Conservation (phyloP, 805 yeast species). For the Kodamaea sagamina region DNA sequence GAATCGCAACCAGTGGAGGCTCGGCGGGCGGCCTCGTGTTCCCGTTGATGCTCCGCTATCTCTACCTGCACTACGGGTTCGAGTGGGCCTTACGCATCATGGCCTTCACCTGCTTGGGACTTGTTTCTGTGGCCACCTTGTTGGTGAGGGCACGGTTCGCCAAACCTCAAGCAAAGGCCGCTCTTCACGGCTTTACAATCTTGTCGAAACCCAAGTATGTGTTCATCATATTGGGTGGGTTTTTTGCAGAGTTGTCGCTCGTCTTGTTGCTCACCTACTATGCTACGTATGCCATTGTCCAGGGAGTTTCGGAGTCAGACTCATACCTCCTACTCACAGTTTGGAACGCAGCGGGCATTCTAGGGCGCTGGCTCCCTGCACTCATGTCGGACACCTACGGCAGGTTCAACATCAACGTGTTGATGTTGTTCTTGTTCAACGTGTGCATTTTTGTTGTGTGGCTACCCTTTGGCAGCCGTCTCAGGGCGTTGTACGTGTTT, state of each 20-base stretch:
- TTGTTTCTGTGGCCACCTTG: conserved; percentile 25
- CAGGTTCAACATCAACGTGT: conserved; percentile 32
- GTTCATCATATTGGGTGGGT: conserved; percentile 32
- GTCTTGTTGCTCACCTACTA: conserved; percentile 33
- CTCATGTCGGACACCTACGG: conserved; percentile 30
- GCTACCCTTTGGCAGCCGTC: conserved; percentile 34
- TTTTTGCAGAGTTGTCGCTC: conserved; percentile 31
- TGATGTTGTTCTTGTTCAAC: conserved; percentile 30
- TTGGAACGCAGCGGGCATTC: conserved; percentile 33
- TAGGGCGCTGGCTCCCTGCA: conserved; percentile 37
- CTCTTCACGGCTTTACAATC: conserved; percentile 7
- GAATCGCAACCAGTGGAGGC: conserved; percentile 55
- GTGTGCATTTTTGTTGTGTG: conserved; percentile 32
- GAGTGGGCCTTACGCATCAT: conserved; percentile 41
- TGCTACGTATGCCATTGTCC: conserved; percentile 36
- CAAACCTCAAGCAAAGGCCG: conserved; percentile 4
- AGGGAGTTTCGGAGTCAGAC: conserved; percentile 31
- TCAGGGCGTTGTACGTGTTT: conserved; percentile 32
- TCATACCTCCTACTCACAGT: conserved; percentile 30
- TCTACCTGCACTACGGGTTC: conserved; percentile 21
- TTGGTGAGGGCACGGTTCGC: conserved; percentile 33
- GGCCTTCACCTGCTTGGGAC: conserved; percentile 34
- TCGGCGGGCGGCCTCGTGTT: conserved; percentile 24
- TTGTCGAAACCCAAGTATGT: conserved; percentile 21
- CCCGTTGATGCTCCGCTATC: conserved; percentile 21